A percentile compares a stretch with the other conserved stretches of the same genome.
These are phyloP conservation scores for Ophiobolus disseminans DNA, from an alignment of 2,329 filamentous ascomycete species.

Conservation along the genomic window DNA sequence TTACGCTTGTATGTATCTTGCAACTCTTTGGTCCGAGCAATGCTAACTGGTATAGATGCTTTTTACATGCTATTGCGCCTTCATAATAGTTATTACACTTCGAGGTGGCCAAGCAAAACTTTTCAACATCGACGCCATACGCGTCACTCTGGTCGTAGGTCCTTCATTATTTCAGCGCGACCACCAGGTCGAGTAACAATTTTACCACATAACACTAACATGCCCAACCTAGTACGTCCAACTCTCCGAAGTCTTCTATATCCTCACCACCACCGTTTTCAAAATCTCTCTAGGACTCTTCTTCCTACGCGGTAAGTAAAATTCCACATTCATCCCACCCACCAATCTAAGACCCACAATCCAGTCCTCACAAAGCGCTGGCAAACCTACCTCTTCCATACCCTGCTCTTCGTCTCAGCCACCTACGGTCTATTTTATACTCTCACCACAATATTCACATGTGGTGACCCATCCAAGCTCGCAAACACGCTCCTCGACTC, in stretches of 20 bases:
- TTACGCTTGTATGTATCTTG: constrained; percentile 29
- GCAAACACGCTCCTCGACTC: constrained; percentile 26
- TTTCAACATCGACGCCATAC: constrained; percentile 20
- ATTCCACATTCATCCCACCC: too few species aligned
- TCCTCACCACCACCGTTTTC: constrained; percentile 57
- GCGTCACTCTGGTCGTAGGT: constrained; percentile 30
- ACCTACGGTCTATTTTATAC: constrained; percentile 40
- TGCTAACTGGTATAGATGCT: constrained; percentile 19
- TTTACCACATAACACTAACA: too few species aligned
- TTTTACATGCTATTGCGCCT: constrained; percentile 38
- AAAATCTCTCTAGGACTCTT: constrained; percentile 52
- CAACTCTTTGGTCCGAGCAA: not conserved
- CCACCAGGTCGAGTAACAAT: too few species aligned
- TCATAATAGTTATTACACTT: constrained; percentile 31
- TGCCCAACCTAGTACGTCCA: constrained; percentile 45
- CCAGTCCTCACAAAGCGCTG: constrained; percentile 41
- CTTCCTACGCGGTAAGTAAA: constrained; percentile 46
- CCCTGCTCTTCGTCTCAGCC: constrained; percentile 30
- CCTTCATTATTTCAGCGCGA: too few species aligned
- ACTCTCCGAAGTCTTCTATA: constrained; percentile 59
- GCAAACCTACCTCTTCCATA: constrained; percentile 37
- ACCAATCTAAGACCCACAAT: too few species aligned
- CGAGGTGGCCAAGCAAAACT: constrained; percentile 14
- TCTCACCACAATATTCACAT: constrained; percentile 39
- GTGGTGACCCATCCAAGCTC: constrained; percentile 36